These are phyloP conservation scores for Saturnispora quitensis DNA, from an alignment of 805 yeast species.

Conservation along the genomic window DNA sequence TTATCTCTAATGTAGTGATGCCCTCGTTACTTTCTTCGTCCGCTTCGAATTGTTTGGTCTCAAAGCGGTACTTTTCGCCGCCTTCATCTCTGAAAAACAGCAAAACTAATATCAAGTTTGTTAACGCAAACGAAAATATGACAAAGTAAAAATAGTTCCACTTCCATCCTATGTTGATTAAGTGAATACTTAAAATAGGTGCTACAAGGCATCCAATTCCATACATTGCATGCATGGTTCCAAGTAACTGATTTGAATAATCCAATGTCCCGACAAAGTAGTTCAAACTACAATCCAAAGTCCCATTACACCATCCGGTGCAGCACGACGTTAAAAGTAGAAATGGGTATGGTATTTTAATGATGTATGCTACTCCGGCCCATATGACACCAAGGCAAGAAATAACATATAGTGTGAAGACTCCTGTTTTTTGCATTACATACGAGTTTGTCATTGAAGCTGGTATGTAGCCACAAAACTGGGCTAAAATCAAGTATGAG, in stretches of 20 bases:
- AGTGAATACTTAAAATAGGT: constrained; percentile 35
- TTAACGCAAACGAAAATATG: constrained; percentile 24
- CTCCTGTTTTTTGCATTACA: constrained; percentile 36
- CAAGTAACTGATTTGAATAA: constrained; percentile 42
- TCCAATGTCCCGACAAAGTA: constrained; percentile 41
- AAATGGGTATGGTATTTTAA: constrained; percentile 34
- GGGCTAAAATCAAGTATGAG: constrained; percentile 42
- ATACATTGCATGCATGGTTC: constrained; percentile 43
- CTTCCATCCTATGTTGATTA: constrained; percentile 29
- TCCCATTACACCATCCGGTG: constrained; percentile 49
- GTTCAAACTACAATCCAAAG: constrained; percentile 46
- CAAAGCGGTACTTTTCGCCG: constrained; percentile 33
- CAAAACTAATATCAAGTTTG: constrained; percentile 20
- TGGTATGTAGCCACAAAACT: constrained; percentile 44
- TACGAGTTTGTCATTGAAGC: constrained; percentile 42
- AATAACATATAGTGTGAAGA: constrained; percentile 35
- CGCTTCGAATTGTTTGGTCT: constrained; percentile 11
- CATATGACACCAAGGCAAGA: constrained; percentile 11
- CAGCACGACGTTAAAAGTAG: constrained; percentile 33
- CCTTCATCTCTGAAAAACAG: constrained; percentile 35
- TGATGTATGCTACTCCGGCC: constrained; percentile 25
- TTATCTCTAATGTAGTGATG: constrained; percentile 14
- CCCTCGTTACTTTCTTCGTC: constrained; percentile 5
- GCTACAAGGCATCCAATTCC: constrained; percentile 47
- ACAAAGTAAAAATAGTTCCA: constrained; percentile 41